Conservation (phyloP, 1,139 yeast species). For the Sugiyamaella novakii region DNA sequence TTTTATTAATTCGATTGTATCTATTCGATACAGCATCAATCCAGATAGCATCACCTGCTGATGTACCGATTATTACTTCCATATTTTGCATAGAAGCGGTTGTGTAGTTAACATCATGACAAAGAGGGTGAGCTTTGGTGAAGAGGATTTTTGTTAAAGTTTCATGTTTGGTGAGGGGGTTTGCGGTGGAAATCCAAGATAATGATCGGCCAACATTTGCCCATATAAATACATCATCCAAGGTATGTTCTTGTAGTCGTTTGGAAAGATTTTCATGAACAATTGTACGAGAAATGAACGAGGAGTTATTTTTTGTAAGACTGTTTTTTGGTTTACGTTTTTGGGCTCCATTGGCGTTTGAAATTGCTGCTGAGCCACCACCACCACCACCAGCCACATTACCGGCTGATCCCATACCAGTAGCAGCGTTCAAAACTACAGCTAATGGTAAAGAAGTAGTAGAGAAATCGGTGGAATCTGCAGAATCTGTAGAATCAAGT, state of each 20-base stretch:
- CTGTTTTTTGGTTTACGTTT: conserved; percentile 39
- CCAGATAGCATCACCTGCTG: conserved; percentile 61
- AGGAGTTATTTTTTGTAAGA: conserved; percentile 44
- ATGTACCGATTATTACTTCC: conserved; percentile 54
- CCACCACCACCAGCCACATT: conserved; percentile 4
- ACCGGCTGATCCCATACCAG: conserved; percentile 1
- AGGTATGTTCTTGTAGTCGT: conserved; percentile 38
- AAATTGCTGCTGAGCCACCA: conserved; percentile 2
- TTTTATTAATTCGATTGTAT: conserved; percentile 55
- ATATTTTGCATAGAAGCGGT: conserved; percentile 46
- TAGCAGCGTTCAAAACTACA: conserved; percentile 5
- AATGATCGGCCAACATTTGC: conserved; percentile 44
- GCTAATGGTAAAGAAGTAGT: conserved; percentile 13
- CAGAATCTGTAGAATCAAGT: conserved; percentile 8
- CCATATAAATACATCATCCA: conserved; percentile 37
- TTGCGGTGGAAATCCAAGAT: conserved; percentile 37
- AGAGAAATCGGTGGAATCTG: conserved; percentile 9
- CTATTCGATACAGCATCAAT: conserved; percentile 50
- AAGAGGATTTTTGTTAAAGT: conserved; percentile 45
- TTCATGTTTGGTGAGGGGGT: conserved; percentile 37
- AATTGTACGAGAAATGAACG: conserved; percentile 45
- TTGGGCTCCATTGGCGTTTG: conserved; percentile 16
- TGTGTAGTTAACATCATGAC: conserved; percentile 43
- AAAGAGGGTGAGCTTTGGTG: conserved; percentile 47
- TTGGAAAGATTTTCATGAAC: conserved; percentile 42